Conservation (phyloP, 768 basidiomycete genomes). For the Obba rivulosa region DNA sequence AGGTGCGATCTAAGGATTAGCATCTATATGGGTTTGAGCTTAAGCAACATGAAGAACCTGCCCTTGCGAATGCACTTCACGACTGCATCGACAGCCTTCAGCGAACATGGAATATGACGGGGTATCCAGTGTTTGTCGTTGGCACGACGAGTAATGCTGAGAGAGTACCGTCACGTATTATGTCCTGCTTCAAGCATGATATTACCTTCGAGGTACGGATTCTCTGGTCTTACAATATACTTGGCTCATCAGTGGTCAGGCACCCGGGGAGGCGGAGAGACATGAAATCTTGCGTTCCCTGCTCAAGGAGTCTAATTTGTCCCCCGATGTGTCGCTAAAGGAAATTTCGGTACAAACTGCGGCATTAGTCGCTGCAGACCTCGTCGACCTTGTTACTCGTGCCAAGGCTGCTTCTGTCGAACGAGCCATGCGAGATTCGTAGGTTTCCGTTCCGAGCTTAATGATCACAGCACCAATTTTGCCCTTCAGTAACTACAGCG, state of each 20-base stretch:
- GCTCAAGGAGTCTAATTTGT: slow-evolving; percentile 37
- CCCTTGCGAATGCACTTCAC: slow-evolving; percentile 50
- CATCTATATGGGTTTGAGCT: background rate
- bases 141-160: slow-evolving; percentile 68
- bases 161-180: slow-evolving; percentile 55
- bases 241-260: slow-evolving; percentile 37
- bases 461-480: background rate
- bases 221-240: background rate
- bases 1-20: slow-evolving; percentile 37
- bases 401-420: slow-evolving; percentile 52
- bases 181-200: slow-evolving; percentile 83
- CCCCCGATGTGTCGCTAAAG: slow-evolving; percentile 75
- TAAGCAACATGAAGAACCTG: slow-evolving; percentile 39
- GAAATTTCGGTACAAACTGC: slow-evolving; percentile 83
- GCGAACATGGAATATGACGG: slow-evolving; percentile 51
- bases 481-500: background rate
- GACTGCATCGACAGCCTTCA: slow-evolving; percentile 59
- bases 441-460: slow-evolving; percentile 11
- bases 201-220: slow-evolving; percentile 59
- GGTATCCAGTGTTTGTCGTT: slow-evolving; percentile 70
- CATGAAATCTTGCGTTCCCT: slow-evolving; percentile 49
- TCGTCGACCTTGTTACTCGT: slow-evolving; percentile 61
- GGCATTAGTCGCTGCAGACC: slow-evolving; percentile 79
- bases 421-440: slow-evolving; percentile 36
- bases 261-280: slow-evolving; percentile 75